Evolutionary conservation across 164 flowering plant genomes (phyloP), one percentile per base, ranked within the genome.

Genomic region (Tetrastigma voinierianum): DNA sequence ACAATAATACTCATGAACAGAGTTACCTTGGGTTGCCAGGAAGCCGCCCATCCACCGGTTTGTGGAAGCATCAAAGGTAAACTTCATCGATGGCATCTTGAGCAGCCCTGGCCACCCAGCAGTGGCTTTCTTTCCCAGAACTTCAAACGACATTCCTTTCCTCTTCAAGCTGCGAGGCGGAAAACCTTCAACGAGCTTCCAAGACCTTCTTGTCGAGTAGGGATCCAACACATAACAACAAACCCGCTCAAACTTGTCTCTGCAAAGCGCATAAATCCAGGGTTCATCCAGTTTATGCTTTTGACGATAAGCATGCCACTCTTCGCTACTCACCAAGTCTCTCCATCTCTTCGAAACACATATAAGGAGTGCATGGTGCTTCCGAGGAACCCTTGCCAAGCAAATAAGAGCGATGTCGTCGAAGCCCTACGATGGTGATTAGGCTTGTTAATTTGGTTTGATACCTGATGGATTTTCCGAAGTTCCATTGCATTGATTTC

Each of bases 291-390:
- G 63, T 23, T 73, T 70, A 61, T 82, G 82, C 82, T 79, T 88
- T 57, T n/a, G 66, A n/a, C 96, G 84, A 51, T 80, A 82, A 19
- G 66, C 43, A 46, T 46, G 48, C 84, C 82, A 88, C 65, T 83
- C 90, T 46, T 86, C 80, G 62, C 93, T 77, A 69, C n/a, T n/a
- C n/a, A n/a, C n/a, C n/a, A n/a, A 77, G 17, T 76, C 82, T 68
- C 84, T 80, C 98, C 96, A 93, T 77, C 89, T 81, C 69, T 90
- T 15, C n/a, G 93, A 93, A 69, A 90, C 96, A 73, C 91, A 79
- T 74, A 72, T 89, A 24, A 93, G 80, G 19, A n/a, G 10, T 3
- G 69, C 46, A 74, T 89, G 98, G n/a, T n/a, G n/a, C n/a, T 66
- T 80, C 43, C 90, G 71, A 25, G 93, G 90, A n/a, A n/a, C 84